phyloP scores from a whole-genome alignment of 2,329 filamentous ascomycete genomes.

The Talaromyces piceae region DNA sequence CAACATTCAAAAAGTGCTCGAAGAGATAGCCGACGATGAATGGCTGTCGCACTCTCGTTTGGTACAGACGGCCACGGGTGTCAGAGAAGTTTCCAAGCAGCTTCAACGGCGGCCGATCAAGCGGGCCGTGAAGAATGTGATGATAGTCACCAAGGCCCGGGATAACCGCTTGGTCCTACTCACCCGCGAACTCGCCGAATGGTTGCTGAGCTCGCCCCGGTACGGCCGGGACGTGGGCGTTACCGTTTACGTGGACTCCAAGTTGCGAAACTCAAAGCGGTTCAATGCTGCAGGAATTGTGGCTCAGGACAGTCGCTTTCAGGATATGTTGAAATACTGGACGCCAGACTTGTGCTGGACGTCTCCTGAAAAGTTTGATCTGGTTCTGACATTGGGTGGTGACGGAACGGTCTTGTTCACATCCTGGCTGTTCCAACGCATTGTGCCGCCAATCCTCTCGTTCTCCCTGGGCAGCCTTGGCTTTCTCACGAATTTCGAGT shows the following conservation, averaged over 20 bases:
- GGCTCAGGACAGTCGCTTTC: constrained; percentile 66
- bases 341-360: constrained; percentile 93
- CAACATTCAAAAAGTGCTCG: constrained; percentile 87
- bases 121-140: constrained; percentile 83
- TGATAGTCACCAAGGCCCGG: constrained; percentile 97
- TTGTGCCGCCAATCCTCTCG: constrained; percentile 87
- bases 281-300: constrained; percentile 71
- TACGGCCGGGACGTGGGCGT: constrained; percentile 87
- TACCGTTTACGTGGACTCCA: constrained; percentile 97
- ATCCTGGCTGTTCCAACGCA: constrained; percentile 92
- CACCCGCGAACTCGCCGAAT: constrained; percentile 78
- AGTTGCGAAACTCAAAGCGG: constrained; percentile 78
- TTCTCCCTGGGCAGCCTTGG: constrained; percentile 89
- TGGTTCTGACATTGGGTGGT: constrained; percentile 86
- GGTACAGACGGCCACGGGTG: constrained; percentile 89
- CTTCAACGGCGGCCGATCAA: constrained; percentile 86
- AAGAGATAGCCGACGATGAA: constrained; percentile 83
- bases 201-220: constrained; percentile 80
- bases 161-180: constrained; percentile 88
- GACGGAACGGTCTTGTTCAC: constrained; percentile 97
- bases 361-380: constrained; percentile 87
- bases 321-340: constrained; percentile 88
- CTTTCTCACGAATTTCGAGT: constrained; percentile 96
- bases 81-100: constrained; percentile 92
- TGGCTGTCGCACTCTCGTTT: constrained; percentile 88